Base-by-base conservation (phyloP, 2,329 filamentous ascomycete species). In the Curvularia verruculosa region DNA sequence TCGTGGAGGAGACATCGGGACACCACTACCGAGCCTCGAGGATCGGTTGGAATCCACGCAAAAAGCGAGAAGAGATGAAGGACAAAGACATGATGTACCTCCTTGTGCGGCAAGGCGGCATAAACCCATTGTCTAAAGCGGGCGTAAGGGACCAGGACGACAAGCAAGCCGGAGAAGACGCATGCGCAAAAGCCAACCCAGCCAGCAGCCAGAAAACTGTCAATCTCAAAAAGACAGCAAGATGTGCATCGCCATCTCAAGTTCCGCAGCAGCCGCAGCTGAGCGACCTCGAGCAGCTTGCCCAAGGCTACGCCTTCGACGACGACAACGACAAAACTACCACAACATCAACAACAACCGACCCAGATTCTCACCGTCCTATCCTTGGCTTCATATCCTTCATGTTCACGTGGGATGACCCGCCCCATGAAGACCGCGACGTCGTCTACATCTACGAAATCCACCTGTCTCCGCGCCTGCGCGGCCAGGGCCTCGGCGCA, bases 401-500 rank as follows among this genome's bases (percentile, higher is more conserved):
- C 65, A 89, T 90, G 87, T 85, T 87, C 3, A 88, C 87, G 0
- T 84, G 84, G 66, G 89, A 91, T 69, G 85, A 87, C 59, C 63
- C 71, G 1, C 67, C 70, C 2, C 50, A 74, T 41, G 51, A 66
- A 15, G 46, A 70, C n/a, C 71, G 72, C n/a, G 80, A 86, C 0
- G 89, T 92, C 2, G 71, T 92, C 19, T 94, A 92, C 74, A 88
- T 90, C 73, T 94, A 92, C 72, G 90, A 94, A 76, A 85, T 94
- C 34, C 90, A 94, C 69, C 81, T 93, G 3, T 75, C 79, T 36
- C 76, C 81, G 1, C 75, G 79, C 1, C 71, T 89, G 4, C 83
- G 85, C 63, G 82, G 87, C 78, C 85, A 73, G 13, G 89, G 89
- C 0, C 77, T 93, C 2, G 89, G 87, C 1, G 79, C 70, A 12